Evolutionary conservation across 2,329 filamentous ascomycete genomes (phyloP).

Genomic region (Anisogramma anomala): DNA sequence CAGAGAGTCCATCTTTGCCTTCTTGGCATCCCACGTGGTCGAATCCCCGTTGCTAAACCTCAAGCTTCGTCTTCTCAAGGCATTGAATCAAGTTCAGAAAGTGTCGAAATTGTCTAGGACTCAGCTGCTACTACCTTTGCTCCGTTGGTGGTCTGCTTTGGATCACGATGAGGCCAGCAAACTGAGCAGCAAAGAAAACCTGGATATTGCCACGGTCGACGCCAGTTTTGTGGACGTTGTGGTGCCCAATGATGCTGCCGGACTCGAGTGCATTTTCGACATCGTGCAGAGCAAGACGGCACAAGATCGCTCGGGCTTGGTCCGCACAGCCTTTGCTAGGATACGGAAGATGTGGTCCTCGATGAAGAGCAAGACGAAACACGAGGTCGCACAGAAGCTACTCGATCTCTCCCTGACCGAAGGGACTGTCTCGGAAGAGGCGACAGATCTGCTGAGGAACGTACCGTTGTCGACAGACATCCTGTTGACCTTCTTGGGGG

Average conservation of each 20-base stretch:
- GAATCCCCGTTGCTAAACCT: conserved; percentile 56
- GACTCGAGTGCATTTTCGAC: conserved; percentile 40
- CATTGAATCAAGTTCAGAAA: conserved; percentile 61
- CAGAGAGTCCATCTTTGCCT: conserved; percentile 55
- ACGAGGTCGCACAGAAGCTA: conserved; percentile 49
- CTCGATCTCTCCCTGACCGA: conserved; percentile 47
- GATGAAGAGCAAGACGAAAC: conserved; percentile 53
- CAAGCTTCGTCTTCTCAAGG: conserved; percentile 59
- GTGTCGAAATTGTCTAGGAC: conserved; percentile 59
- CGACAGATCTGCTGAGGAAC: conserved; percentile 60
- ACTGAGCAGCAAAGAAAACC: conserved; percentile 31
- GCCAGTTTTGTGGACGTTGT: conserved; percentile 37
- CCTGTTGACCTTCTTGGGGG: conserved; percentile 60
- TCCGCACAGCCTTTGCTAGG: conserved; percentile 54
- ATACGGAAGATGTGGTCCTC: conserved; percentile 61
- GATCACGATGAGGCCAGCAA: conserved; percentile 37
- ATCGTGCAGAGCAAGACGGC: conserved; percentile 32
- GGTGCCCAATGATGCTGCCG: conserved; percentile 40
- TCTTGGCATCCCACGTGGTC: conserved; percentile 61
- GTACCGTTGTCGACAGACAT: conserved; percentile 64
- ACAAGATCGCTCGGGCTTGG: conserved; percentile 41
- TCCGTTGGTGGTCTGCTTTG: conserved; percentile 57
- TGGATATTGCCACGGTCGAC: conserved; percentile 24
- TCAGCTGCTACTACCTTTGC: conserved; percentile 61
- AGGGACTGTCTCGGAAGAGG: conserved; percentile 36